Percentiles rank a stretch among this genome's conserved stretches.
Evolutionary conservation across 2,329 filamentous ascomycete genomes (phyloP).

Genomic region (Penicillium sp.): DNA sequence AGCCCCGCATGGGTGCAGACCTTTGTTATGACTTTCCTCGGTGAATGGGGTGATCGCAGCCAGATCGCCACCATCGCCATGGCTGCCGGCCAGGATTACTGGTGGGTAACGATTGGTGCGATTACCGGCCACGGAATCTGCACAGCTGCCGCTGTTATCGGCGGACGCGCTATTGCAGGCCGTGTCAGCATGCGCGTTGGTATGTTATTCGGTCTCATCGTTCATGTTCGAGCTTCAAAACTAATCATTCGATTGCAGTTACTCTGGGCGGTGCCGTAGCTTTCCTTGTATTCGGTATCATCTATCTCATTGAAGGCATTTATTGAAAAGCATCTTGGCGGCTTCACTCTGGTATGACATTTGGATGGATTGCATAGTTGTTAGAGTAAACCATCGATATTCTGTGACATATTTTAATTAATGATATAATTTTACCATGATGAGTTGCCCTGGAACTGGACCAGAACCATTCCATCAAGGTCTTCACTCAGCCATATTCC

Average conservation of each 20-base stretch:
- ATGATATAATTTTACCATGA: conserved; percentile 4
- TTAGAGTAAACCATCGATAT: conserved; percentile 1
- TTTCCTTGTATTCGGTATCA: conserved; percentile 87
- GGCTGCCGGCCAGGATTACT: conserved; percentile 97
- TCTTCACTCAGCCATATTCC: neutral
- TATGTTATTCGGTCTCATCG: conserved; percentile 59
- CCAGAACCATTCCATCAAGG: neutral
- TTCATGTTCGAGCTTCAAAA: neutral
- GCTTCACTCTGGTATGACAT: conserved; percentile 7
- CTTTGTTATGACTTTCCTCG: conserved; percentile 97
- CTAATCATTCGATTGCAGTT: conserved; percentile 60
- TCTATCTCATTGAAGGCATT: conserved; percentile 85
- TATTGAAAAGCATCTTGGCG: conserved; percentile 45
- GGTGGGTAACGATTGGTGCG: conserved; percentile 95
- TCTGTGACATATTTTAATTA: conserved; percentile 3
- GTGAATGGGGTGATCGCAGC: conserved; percentile 96
- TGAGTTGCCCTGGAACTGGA: neutral
- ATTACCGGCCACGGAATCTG: conserved; percentile 85
- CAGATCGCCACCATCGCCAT: conserved; percentile 99
- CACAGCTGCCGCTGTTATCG: conserved; percentile 88
- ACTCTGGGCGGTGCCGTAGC: conserved; percentile 89
- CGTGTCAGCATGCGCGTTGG: conserved; percentile 93
- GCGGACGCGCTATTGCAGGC: conserved; percentile 89
- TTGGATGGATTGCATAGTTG: conserved; percentile 14
- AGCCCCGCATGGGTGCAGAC: conserved; percentile 99